Evolutionary conservation across 2,329 filamentous ascomycete species (phyloP).

Genomic region (Colletotrichum sansevieriae): DNA sequence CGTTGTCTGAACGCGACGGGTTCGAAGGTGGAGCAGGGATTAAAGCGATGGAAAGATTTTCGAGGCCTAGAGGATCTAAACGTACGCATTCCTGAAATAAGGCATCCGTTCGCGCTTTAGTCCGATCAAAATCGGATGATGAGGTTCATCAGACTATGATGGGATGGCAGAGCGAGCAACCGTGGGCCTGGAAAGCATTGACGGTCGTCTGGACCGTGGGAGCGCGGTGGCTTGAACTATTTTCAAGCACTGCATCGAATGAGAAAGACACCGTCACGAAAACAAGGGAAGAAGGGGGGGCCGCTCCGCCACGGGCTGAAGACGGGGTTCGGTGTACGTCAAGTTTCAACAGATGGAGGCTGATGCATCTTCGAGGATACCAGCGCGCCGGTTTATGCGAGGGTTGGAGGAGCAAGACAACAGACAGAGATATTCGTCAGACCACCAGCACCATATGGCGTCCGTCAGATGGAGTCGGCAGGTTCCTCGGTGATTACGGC

Average conservation of each 20-base stretch:
- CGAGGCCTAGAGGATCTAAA: conserved; percentile 15
- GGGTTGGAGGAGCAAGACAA: background rate
- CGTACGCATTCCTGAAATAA: conserved; percentile 37
- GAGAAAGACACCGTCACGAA: conserved; percentile 1
- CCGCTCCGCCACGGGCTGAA: conserved; percentile 6
- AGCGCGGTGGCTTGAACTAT: conserved; percentile 17
- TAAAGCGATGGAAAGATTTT: conserved; percentile 6
- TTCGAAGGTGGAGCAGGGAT: background rate
- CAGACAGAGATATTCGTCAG: background rate
- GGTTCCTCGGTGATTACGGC: background rate
- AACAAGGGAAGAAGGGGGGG: conserved; percentile 14
- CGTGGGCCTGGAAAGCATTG: conserved; percentile 22
- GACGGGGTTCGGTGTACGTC: conserved; percentile 3
- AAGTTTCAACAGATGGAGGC: background rate
- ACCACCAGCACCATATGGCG: conserved; percentile 6
- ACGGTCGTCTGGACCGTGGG: conserved; percentile 4
- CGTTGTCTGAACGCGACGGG: conserved; percentile 14
- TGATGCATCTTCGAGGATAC: no score
- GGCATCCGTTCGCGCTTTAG: conserved; percentile 20
- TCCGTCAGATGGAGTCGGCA: conserved; percentile 13
- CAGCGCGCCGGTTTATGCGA: conserved; percentile 1
- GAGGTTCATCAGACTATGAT: conserved; percentile 20
- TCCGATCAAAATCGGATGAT: conserved; percentile 1
- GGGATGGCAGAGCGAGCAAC: conserved; percentile 29
- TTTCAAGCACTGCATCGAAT: conserved; percentile 5